Evolutionary conservation across 768 basidiomycete genomes (phyloP), one percentile per base, ranked within the genome.

Genomic region (Trichaptum fuscoviolaceum): DNA sequence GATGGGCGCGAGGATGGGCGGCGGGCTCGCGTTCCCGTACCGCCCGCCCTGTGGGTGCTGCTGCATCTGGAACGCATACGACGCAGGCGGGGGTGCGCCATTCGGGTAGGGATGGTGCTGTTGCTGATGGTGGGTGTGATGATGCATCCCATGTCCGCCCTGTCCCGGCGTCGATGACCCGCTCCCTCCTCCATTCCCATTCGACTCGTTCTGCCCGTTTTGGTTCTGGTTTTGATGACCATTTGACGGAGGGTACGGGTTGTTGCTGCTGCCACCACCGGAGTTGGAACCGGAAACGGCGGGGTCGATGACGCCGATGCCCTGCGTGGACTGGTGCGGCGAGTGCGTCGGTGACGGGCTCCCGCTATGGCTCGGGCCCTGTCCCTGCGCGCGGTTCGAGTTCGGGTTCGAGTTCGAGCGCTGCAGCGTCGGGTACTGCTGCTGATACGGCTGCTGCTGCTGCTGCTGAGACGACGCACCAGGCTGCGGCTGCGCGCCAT

Each of bases 1-100:
- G 52, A 87, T 85, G 1, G 86, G 86, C 24, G 86, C 85, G 34
- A 87, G 75, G 7, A 77, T 80, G 0, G 85, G 85, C 30, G 86
- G 85, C 0, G 86, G 85, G 0, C 83, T 84, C 24, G 80, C 79
- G 65, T 83, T 84, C 52, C 84, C 76, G 69, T 72, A 63, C 67
- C 68, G 62, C 57, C 69, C 25, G 71, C 27, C 66, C 71, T 62
- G 25, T 73, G 58, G 66, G 71, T 69, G 64, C 23, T 23, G 71
- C 8, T 5, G 30, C 59, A 61, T 61, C 59, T 61, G 59, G 59
- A 61, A 61, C 3, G 17, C 59, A 17, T 61, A 25, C 59, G 59
- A 61, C 0, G 86, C 83, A 0, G 86, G 86, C 0, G 83, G 80
- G 0, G 84, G 79, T 23, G 75, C 77, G 63, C 77, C 75, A 63